A percentile compares a stretch with the other conserved stretches of the same genome.
Conservation (phyloP, 1,284 basidiomycete species). For the Macrocystidia cucumis region DNA sequence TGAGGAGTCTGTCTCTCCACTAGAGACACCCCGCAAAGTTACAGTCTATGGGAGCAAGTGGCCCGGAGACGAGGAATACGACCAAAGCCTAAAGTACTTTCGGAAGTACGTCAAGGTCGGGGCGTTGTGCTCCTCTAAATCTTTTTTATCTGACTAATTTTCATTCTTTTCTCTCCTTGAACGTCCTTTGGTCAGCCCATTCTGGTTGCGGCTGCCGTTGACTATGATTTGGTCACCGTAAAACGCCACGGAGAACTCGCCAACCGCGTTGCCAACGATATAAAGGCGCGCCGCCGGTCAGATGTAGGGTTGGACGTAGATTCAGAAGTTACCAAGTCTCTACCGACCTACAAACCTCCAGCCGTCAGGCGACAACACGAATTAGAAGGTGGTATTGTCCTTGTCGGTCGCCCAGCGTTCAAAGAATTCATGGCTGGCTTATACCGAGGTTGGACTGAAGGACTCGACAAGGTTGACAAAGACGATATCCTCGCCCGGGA, state of each 20-base stretch:
- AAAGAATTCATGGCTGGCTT: conserved; percentile 94
- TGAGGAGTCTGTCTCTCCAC: conserved; percentile 56
- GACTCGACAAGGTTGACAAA: conserved; percentile 60
- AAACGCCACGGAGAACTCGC: conserved; percentile 84
- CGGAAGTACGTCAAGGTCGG: conserved; percentile 93
- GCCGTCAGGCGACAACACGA: conserved; percentile 54
- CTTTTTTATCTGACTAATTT: background rate
- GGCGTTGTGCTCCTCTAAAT: conserved; percentile 13
- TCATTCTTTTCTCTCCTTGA: conserved; percentile 7
- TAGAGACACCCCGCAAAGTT: conserved; percentile 75
- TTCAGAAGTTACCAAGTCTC: conserved; percentile 30
- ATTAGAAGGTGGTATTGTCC: conserved; percentile 75
- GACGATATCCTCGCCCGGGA: conserved; percentile 71
- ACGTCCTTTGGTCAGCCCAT: conserved; percentile 65
- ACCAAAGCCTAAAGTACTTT: conserved; percentile 83
- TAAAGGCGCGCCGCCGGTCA: conserved; percentile 58
- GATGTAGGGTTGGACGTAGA: conserved; percentile 55
- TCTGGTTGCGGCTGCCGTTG: conserved; percentile 88
- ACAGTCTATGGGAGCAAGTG: conserved; percentile 85
- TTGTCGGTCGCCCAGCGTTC: conserved; percentile 87
- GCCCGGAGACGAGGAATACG: conserved; percentile 92
- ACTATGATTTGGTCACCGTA: conserved; percentile 82
- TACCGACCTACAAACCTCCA: conserved; percentile 53
- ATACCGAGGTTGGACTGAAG: conserved; percentile 79
- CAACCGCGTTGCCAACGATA: conserved; percentile 64